Evolutionary conservation across 2,329 filamentous ascomycete genomes (phyloP).

Genomic region (Paraphoma chrysanthemicola): DNA sequence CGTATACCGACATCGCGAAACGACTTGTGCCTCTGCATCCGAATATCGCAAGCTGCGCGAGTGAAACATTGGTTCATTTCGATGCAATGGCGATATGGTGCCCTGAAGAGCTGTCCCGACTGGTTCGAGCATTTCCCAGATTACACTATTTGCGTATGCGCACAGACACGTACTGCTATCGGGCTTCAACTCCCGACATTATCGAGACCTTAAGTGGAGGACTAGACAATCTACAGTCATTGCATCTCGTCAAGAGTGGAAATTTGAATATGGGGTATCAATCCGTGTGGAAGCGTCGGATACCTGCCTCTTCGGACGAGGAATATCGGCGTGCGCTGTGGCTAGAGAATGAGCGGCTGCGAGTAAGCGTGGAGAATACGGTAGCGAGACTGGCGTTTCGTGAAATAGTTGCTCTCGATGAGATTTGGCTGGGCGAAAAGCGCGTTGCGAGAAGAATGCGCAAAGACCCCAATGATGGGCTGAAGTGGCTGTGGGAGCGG

Average conservation of each 20-base stretch:
- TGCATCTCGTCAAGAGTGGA: conserved; percentile 17
- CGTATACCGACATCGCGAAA: conserved; percentile 10
- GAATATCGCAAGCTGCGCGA: not conserved
- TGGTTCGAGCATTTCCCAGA: conserved; percentile 11
- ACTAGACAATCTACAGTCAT: conserved; percentile 8
- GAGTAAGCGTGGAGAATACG: conserved; percentile 21
- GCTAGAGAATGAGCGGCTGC: conserved; percentile 13
- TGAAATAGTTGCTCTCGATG: conserved; percentile 8
- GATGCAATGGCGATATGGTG: conserved; percentile 21
- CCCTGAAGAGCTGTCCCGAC: conserved; percentile 9
- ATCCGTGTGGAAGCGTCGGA: conserved; percentile 19
- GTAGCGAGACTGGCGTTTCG: conserved; percentile 20
- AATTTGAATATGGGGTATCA: conserved; percentile 23
- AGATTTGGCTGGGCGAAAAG: conserved; percentile 22
- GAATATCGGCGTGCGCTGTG: conserved; percentile 16
- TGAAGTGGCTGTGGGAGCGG: conserved; percentile 23
- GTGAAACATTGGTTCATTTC: conserved; percentile 8
- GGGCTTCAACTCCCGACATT: conserved; percentile 12
- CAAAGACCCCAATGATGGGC: not conserved
- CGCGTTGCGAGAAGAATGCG: conserved; percentile 17
- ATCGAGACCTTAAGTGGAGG: conserved; percentile 6
- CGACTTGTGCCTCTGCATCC: conserved; percentile 8
- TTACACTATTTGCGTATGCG: conserved; percentile 16
- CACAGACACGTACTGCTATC: conserved; percentile 22
- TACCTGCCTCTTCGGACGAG: conserved; percentile 13